Base-by-base conservation (phyloP, 2,329 filamentous ascomycete species). In the Calonectria henricotiae region DNA sequence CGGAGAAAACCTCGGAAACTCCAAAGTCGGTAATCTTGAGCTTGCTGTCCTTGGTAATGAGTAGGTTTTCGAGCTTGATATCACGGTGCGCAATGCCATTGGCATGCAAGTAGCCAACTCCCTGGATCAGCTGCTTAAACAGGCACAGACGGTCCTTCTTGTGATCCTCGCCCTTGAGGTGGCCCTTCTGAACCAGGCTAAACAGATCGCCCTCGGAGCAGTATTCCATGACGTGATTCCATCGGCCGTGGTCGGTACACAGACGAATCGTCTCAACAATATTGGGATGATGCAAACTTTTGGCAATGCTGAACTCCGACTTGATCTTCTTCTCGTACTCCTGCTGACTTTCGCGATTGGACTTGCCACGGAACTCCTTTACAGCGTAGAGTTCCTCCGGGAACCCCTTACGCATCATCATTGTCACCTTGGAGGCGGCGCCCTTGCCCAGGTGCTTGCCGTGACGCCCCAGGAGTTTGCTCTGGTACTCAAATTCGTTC, bases 221-320 rank as follows among this genome's bases (percentile, higher is more conserved):
- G 80, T 93, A 97, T 80, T 98, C 94, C 95, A 98, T 98, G 67
- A 97, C 94, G 80, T 97, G 94, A 80, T 94, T 95, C 93, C 93
- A 97, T 44, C 92, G 90, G 37, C 89, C 90, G 75, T 91, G 89
- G 75, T 95, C 88, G 15, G 89, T 90, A 83, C 94, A 96, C 6
- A 97, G 86, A 35, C 92, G 90, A 66, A 95, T 84, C 0, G 94
- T 95, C 81, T 94, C 89, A 73, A 97, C 93, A 76, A 97, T 93
- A 80, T 97, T 97, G 62, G 94, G 94, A 79, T 97, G 94, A 77
- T 94, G 90, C 71, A 95, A 84, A 74, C 93, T 94, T 85, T 95
- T 95, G 70, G 93, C 93, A 74, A 97, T 95, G 81, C 91, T 94
- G 83, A 91, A 98, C 80, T 98, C 95, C 1, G 93, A 95, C 82